phyloP scores from a whole-genome alignment of 257 asterid genomes.

The Vinca minor region DNA sequence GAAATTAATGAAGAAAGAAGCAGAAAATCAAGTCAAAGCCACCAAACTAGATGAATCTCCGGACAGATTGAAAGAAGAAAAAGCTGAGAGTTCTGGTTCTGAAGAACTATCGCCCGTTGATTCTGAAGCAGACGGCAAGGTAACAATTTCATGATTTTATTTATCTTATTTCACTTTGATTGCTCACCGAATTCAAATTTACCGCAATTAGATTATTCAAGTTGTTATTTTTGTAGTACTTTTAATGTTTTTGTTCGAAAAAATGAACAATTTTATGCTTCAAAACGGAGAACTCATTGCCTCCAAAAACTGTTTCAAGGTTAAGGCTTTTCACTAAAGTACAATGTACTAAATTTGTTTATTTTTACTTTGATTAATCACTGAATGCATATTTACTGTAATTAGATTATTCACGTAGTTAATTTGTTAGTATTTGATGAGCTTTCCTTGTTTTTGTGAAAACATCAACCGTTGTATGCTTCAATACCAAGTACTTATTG shows the following conservation, averaged over 20 bases:
- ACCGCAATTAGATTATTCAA: too few relatives aligned
- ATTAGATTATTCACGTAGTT: background rate
- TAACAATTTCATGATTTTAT: background rate
- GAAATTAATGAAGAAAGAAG: background rate
- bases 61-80: background rate
- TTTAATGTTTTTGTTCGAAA: background rate
- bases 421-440: background rate
- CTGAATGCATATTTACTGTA: background rate
- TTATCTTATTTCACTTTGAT: background rate
- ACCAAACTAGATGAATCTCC: background rate
- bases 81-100: conserved; percentile 5
- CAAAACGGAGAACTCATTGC: background rate
- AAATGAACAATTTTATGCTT: background rate
- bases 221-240: background rate
- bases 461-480: background rate
- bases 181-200: too few relatives aligned
- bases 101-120: conserved; percentile 7
- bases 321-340: background rate
- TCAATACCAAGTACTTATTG: background rate
- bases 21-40: background rate
- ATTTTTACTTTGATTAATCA: background rate
- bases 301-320: background rate
- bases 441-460: background rate
- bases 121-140: conserved; percentile 5
- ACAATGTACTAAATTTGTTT: background rate